Percentiles rank a stretch among this genome's conserved stretches.
These are phyloP conservation scores for Skeletonema marinoi DNA, from an alignment of 108 stramenopile genomes.

Conservation along the genomic window DNA sequence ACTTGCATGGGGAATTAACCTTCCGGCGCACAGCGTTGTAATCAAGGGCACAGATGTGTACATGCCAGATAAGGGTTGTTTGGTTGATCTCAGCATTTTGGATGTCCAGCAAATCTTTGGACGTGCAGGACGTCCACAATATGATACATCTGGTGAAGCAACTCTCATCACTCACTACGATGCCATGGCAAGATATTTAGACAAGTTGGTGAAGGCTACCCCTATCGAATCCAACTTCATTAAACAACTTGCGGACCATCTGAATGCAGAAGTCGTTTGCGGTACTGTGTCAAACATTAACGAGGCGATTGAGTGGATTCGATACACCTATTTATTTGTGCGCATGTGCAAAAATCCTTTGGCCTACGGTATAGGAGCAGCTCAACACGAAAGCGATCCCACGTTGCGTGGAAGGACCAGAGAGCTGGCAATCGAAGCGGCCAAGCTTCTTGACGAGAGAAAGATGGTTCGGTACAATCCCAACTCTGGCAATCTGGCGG, in stretches of 20 bases:
- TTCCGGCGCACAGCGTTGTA: slow-evolving; percentile 95
- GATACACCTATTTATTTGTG: slow-evolving; percentile 97
- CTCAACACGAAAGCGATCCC: slow-evolving; percentile 80
- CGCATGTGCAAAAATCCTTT: slow-evolving; percentile 95
- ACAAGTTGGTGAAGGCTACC: slow-evolving; percentile 90
- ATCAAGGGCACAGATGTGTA: slow-evolving; percentile 99
- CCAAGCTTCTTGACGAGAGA: slow-evolving; percentile 77
- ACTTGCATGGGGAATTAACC: slow-evolving; percentile 93
- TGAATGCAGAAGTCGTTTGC: slow-evolving; percentile 98
- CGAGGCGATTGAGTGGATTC: slow-evolving; percentile 95
- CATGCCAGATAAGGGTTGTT: slow-evolving; percentile 97
- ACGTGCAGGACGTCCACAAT: slow-evolving; percentile 97
- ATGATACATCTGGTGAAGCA: slow-evolving; percentile 96
- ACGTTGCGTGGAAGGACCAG: slow-evolving; percentile 53
- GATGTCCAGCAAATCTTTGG: slow-evolving; percentile 99
- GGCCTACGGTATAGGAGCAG: slow-evolving; percentile 90
- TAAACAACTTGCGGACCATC: slow-evolving; percentile 95
- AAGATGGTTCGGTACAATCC: slow-evolving; percentile 90
- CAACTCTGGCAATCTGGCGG: slow-evolving; percentile 88
- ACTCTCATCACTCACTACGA: slow-evolving; percentile 94
- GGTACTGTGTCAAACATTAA: slow-evolving; percentile 94
- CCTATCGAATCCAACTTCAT: slow-evolving; percentile 96
- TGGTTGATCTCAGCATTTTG: slow-evolving; percentile 92
- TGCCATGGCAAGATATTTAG: slow-evolving; percentile 89
- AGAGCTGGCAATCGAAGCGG: slow-evolving; percentile 86